Evolutionary conservation across 192 early-diverging fungal genomes (phyloP), one percentile per base, ranked within the genome.

Genomic region (Funneliformis mosseae): DNA sequence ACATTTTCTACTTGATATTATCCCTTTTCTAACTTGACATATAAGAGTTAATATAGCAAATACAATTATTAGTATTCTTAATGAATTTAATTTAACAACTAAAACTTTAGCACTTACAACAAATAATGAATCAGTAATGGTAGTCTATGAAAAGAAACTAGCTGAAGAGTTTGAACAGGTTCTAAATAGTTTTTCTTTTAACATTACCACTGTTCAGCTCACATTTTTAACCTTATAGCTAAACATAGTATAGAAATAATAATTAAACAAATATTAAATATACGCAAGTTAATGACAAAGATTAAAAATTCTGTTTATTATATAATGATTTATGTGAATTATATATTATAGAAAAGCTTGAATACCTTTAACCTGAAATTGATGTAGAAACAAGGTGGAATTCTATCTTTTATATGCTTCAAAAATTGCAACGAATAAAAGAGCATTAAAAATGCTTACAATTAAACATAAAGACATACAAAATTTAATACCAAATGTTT

Each of bases 1-100:
- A 8, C 28, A 28, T 41, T 71, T 71, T 71, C 4, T 71, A 38
- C 41, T 71, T 7, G 69, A 71, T 16, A 71, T 71, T 71, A 71
- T 71, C 38, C 69, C 33, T 14, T n/a, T 39, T 28, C 1, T 8
- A 38, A 33, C 18, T 28, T 41, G 21, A 0, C 25, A 71, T 71
- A 71, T 33, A 39, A 33, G 69, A 25, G 6, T 18, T 39, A 70
- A 14, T 27, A 70, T 70, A 5, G 68, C 25, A 70, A 27, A 8
- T 11, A 7, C 27, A 16, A 33, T 70, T 33, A 70, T 5, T 14
- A 16, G 14, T 39, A 41, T 70, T 5, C 38, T 33, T 39, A 27
- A 63, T 23, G 61, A 63, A 23, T 21, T 27, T 9, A 63, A 64
- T 64, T 28, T 63, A 5, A 9, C 27, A 5, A 63, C 4, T 64